phyloP scores from a whole-genome alignment of 2,329 filamentous ascomycete genomes.

The Diplodia scrobiculata region DNA sequence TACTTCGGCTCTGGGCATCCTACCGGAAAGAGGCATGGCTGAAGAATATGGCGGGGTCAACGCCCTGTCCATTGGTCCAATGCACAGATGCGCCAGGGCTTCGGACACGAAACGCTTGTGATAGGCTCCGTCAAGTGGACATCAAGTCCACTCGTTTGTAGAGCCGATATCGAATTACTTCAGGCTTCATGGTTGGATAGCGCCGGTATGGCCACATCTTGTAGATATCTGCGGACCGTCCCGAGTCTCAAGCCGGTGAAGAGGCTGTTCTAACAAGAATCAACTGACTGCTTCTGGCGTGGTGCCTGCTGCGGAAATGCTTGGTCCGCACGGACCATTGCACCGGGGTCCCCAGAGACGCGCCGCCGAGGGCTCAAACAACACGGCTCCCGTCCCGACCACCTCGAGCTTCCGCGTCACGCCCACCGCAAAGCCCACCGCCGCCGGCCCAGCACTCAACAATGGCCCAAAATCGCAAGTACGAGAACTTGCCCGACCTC shows the following conservation, averaged over 20 bases:
- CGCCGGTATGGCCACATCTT: background rate
- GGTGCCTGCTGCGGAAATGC: conserved; percentile 2
- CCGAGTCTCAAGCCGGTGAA: background rate
- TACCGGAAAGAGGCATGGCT: conserved; percentile 7
- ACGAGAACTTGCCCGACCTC: conserved; percentile 33
- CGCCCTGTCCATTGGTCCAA: background rate
- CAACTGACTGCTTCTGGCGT: background rate
- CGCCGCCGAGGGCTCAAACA: conserved; percentile 16
- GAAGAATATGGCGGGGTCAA: background rate
- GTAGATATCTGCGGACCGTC: background rate
- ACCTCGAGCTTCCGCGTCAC: conserved; percentile 15
- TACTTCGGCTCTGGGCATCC: background rate
- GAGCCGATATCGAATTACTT: background rate
- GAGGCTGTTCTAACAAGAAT: background rate
- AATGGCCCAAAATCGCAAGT: conserved; percentile 32
- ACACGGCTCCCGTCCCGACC: conserved; percentile 12
- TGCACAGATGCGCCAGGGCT: background rate
- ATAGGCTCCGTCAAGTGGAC: background rate
- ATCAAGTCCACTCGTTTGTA: background rate
- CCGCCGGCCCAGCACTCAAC: background rate
- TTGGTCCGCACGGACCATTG: conserved; percentile 6
- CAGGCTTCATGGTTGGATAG: background rate
- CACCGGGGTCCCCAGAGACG: conserved; percentile 7
- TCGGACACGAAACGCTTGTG: background rate
- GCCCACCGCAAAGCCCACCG: conserved; percentile 4